Conservation (phyloP, 73 alveolate genomes). For the Paramecium tetraurelia region DNA sequence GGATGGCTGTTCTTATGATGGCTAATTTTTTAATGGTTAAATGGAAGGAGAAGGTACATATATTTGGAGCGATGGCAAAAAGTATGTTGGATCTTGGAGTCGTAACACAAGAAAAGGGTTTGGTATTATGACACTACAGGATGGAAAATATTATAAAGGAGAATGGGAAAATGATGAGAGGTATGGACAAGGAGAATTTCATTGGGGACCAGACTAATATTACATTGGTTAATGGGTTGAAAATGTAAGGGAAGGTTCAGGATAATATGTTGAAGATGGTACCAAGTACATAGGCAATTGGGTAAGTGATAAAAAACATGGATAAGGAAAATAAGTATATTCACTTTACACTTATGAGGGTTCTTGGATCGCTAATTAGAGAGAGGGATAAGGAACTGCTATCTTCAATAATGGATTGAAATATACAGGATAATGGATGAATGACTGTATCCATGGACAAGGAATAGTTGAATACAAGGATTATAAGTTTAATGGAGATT, state of each 20-base stretch:
- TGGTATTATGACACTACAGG: neutral
- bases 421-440: conserved; percentile 57
- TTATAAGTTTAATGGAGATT: neutral
- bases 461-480: neutral
- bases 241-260: conserved; percentile 71
- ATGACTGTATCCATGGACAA: conserved; percentile 37
- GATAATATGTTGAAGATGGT: conserved; percentile 61
- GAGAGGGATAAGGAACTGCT: conserved; percentile 58
- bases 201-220: conserved; percentile 20
- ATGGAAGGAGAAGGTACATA: conserved; percentile 58
- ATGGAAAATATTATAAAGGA: conserved; percentile 56
- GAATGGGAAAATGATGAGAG: conserved; percentile 53
- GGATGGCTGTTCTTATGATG: conserved; percentile 75
- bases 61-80: conserved; percentile 27
- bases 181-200: conserved; percentile 48
- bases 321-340: conserved; percentile 63
- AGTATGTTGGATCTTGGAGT: conserved; percentile 27
- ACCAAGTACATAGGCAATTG: conserved; percentile 64
- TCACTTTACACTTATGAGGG: conserved; percentile 57
- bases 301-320: conserved; percentile 68
- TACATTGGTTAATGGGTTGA: conserved; percentile 66
- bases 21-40: conserved; percentile 7
- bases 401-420: conserved; percentile 19
- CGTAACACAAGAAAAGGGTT: conserved; percentile 28
- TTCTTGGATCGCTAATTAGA: conserved; percentile 63